A percentile compares a stretch with the other conserved stretches of the same genome.
phyloP scores from a whole-genome alignment of 164 flowering plant genomes.

The Umbilicus rupestris region DNA sequence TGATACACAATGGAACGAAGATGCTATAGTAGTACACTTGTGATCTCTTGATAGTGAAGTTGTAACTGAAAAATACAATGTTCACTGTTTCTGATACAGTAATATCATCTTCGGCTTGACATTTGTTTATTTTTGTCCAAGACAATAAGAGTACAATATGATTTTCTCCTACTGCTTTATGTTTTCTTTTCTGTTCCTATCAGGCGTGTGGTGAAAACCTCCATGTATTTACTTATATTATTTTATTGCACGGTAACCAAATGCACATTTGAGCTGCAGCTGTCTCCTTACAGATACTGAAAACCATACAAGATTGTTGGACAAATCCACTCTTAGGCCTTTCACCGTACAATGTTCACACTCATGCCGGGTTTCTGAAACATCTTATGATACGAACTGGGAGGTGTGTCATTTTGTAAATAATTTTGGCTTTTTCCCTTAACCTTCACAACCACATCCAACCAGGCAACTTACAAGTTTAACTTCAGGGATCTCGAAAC shows the following conservation, averaged over 20 bases:
- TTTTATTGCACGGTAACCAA: background rate
- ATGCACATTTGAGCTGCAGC: background rate
- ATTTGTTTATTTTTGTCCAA: background rate
- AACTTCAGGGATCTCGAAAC: slow-evolving; percentile 59
- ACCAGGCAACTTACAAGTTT: slow-evolving; percentile 1
- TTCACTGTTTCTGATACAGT: background rate
- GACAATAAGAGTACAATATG: background rate
- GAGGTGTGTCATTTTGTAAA: slow-evolving; percentile 35
- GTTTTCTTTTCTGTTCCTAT: background rate
- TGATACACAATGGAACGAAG: background rate
- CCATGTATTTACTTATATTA: background rate
- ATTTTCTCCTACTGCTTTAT: background rate
- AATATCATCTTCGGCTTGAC: background rate
- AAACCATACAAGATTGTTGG: slow-evolving; percentile 72
- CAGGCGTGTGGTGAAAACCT: background rate
- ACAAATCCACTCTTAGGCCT: slow-evolving; percentile 60
- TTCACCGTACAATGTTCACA: slow-evolving; percentile 67
- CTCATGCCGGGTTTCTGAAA: slow-evolving; percentile 84
- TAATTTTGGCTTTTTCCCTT: background rate
- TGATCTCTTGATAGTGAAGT: background rate
- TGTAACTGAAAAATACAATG: background rate
- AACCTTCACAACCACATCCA: background rate
- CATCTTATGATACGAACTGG: slow-evolving; percentile 87
- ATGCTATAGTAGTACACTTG: background rate
- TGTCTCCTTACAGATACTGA: slow-evolving; percentile 57